Evolutionary conservation across 2,329 filamentous ascomycete genomes (phyloP).

Genomic region (Sordariomycetes sp.): DNA sequence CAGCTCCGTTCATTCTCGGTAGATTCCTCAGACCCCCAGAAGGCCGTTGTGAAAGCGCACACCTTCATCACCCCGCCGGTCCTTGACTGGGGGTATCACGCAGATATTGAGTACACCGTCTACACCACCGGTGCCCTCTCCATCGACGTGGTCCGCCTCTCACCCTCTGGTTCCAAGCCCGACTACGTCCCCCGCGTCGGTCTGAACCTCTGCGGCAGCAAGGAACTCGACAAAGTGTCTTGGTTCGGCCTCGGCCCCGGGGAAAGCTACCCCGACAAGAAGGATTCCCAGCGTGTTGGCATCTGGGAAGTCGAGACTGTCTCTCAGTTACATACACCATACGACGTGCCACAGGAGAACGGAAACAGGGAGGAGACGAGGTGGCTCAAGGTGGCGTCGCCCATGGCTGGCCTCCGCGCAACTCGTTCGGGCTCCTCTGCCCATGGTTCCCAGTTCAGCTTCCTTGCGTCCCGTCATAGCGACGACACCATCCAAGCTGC

Average conservation of each 20-base stretch:
- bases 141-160: conserved; percentile 31
- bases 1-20: conserved; percentile 40
- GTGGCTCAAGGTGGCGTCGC: conserved; percentile 27
- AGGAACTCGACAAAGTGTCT: conserved; percentile 20
- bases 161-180: conserved; percentile 29
- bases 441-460: conserved; percentile 29
- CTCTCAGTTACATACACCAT: conserved; percentile 41
- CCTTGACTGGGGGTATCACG: conserved; percentile 44
- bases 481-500: conserved; percentile 37
- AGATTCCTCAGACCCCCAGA: conserved; percentile 29
- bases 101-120: conserved; percentile 41
- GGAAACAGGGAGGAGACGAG: conserved; percentile 51
- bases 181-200: conserved; percentile 50
- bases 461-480: conserved; percentile 42
- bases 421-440: conserved; percentile 28
- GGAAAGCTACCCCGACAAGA: conserved; percentile 57
- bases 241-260: conserved; percentile 59
- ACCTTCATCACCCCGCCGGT: conserved; percentile 32
- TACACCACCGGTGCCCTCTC: conserved; percentile 31
- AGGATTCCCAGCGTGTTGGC: conserved; percentile 43
- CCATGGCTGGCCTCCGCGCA: conserved; percentile 20
- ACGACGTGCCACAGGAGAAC: conserved; percentile 56
- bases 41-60: conserved; percentile 20
- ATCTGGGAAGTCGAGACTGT: conserved; percentile 29
- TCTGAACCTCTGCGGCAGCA: conserved; percentile 30